Percentiles rank a stretch among this genome's conserved stretches.
These are phyloP conservation scores for Metschnikowia borealis DNA, from an alignment of 805 yeast species.

Conservation along the genomic window DNA sequence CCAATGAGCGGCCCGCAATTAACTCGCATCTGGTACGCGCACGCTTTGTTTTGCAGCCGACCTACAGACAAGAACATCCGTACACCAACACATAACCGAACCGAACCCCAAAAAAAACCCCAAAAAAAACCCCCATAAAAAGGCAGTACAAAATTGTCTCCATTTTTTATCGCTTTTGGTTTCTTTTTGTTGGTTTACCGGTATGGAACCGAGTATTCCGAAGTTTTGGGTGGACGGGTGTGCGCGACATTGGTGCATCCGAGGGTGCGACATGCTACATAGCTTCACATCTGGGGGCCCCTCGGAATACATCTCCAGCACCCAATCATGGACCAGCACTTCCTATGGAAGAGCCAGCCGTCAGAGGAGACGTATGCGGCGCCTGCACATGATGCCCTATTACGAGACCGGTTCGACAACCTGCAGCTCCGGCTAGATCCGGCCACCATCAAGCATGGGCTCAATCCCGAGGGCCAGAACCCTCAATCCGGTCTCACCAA, in stretches of 20 bases:
- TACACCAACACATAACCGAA: too few species aligned
- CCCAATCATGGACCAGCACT: constrained; percentile 1
- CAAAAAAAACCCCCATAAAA: too few species aligned
- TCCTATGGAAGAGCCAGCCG: neutral
- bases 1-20: too few species aligned
- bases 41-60: too few species aligned
- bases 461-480: neutral
- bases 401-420: neutral
- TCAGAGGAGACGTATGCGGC: neutral
- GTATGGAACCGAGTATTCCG: too few species aligned
- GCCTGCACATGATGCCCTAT: neutral
- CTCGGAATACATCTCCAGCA: neutral
- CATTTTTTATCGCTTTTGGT: neutral
- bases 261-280: neutral
- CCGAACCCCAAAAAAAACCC: too few species aligned
- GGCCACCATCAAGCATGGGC: neutral
- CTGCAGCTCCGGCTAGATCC: constrained; percentile 1
- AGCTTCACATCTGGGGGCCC: neutral
- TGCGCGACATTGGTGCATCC: neutral
- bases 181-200: neutral
- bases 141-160: too few species aligned
- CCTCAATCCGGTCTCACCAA: neutral
- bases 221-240: neutral
- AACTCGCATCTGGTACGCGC: too few species aligned
- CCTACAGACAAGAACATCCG: too few species aligned